Conservation (phyloP, 495 filamentous ascomycete genomes). For the Aspergillus panamensis region DNA sequence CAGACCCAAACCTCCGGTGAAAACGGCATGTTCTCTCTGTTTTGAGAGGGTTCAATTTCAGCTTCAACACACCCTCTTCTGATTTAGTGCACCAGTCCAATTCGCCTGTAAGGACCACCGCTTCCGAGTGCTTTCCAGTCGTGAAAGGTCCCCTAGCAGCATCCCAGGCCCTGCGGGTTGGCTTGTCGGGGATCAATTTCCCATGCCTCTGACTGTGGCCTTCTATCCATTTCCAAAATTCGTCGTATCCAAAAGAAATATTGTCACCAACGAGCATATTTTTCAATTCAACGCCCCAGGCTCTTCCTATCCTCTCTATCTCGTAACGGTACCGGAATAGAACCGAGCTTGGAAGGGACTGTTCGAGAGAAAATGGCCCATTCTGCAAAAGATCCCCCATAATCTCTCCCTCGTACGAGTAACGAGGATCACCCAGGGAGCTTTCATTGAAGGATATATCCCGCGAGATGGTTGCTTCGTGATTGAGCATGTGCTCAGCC, state of each 20-base stretch:
- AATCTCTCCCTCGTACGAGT: conserved; percentile 24
- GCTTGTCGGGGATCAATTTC: conserved; percentile 36
- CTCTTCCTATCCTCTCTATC: conserved; percentile 36
- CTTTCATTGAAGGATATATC: conserved; percentile 3
- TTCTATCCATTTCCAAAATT: conserved; percentile 41
- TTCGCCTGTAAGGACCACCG: conserved; percentile 40
- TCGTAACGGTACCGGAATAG: conserved; percentile 46
- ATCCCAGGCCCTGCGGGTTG: conserved; percentile 42
- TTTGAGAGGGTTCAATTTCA: conserved; percentile 42
- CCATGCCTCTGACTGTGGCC: conserved; percentile 29
- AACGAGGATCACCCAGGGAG: conserved; percentile 3
- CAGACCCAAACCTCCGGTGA: conserved; percentile 46
- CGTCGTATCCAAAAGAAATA: conserved; percentile 28
- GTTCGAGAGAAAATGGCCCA: conserved; percentile 35
- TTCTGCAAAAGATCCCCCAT: conserved; percentile 26
- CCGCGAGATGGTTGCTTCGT: conserved; percentile 23
- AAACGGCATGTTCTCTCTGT: conserved; percentile 46
- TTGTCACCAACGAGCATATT: conserved; percentile 29
- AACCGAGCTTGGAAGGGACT: conserved; percentile 28
- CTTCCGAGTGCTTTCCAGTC: conserved; percentile 37
- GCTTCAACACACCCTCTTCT: conserved; percentile 38
- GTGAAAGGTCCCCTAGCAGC: conserved; percentile 33
- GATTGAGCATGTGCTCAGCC: conserved; percentile 25
- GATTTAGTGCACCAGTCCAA: conserved; percentile 37
- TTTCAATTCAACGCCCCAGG: conserved; percentile 35